phyloP scores from a whole-genome alignment of 2,329 filamentous ascomycete genomes.

The Cyclaneusma minus region DNA sequence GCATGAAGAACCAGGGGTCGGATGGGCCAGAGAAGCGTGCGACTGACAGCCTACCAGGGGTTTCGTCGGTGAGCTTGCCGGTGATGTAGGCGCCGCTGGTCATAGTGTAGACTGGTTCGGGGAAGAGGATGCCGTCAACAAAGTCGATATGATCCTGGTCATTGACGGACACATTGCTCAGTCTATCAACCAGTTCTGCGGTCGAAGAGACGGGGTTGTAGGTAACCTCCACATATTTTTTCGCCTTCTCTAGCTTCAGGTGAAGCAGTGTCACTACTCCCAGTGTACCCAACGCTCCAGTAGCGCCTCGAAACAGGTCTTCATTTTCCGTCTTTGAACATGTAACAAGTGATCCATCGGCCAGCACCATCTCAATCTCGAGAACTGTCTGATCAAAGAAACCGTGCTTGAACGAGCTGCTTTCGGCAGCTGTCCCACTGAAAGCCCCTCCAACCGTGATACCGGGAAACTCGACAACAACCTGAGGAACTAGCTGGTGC shows the following conservation, averaged over 20 bases:
- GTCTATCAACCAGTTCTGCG: constrained; percentile 25
- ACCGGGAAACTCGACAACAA: constrained; percentile 58
- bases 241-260: constrained; percentile 36
- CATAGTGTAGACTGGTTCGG: no score
- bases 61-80: constrained; percentile 29
- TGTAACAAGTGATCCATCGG: constrained; percentile 35
- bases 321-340: constrained; percentile 28
- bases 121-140: constrained; percentile 42
- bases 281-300: constrained; percentile 42
- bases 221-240: constrained; percentile 36
- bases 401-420: constrained; percentile 48
- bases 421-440: constrained; percentile 51
- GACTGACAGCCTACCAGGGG: constrained; percentile 9
- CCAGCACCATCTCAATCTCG: constrained; percentile 46
- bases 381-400: constrained; percentile 50
- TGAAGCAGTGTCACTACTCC: constrained; percentile 46
- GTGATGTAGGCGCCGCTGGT: constrained; percentile 35
- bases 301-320: constrained; percentile 43
- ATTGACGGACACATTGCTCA: constrained; percentile 20
- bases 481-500: constrained; percentile 40
- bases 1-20: constrained; percentile 53
- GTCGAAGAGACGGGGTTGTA: constrained; percentile 31
- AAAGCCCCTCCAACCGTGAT: constrained; percentile 56
- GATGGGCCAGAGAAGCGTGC: constrained; percentile 31
- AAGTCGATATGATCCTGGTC: constrained; percentile 33